Conservation (phyloP, 2,329 filamentous ascomycete genomes). For the Neonectria hederae region DNA sequence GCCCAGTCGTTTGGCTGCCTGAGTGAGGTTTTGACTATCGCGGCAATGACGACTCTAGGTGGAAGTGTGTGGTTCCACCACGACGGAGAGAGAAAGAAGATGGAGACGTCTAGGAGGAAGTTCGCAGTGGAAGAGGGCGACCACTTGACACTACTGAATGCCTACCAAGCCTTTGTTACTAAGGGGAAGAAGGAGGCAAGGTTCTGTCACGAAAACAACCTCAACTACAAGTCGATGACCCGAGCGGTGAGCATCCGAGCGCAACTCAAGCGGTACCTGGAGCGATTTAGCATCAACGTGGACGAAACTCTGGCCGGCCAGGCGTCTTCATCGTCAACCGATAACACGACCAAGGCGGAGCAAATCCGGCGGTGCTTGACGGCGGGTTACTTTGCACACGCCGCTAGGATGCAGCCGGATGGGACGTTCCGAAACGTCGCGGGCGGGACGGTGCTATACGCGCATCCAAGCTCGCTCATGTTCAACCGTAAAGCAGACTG, state of each 20-base stretch:
- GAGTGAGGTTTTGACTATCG: slow-evolving; percentile 88
- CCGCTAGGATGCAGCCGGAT: slow-evolving; percentile 92
- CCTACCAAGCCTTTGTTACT: slow-evolving; percentile 88
- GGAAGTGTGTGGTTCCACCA: slow-evolving; percentile 85
- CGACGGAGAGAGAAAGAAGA: slow-evolving; percentile 77
- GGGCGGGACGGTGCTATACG: slow-evolving; percentile 79
- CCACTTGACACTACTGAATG: slow-evolving; percentile 90
- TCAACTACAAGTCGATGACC: slow-evolving; percentile 87
- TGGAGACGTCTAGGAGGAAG: slow-evolving; percentile 78
- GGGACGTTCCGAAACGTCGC: slow-evolving; percentile 89
- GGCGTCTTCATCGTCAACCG: slow-evolving; percentile 38
- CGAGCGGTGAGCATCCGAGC: slow-evolving; percentile 86
- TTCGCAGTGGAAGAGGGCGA: slow-evolving; percentile 96
- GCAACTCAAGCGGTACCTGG: slow-evolving; percentile 87
- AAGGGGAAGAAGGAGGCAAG: slow-evolving; percentile 83
- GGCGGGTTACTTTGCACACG: slow-evolving; percentile 91
- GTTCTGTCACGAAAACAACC: slow-evolving; percentile 86
- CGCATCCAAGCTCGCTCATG: slow-evolving; percentile 92
- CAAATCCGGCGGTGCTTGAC: slow-evolving; percentile 86
- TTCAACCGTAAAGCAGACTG: slow-evolving; percentile 97
- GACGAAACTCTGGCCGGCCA: slow-evolving; percentile 67
- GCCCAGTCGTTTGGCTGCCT: slow-evolving; percentile 80
- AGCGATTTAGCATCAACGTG: slow-evolving; percentile 79
- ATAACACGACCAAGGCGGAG: slow-evolving; percentile 63
- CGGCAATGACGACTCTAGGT: slow-evolving; percentile 91